These are phyloP conservation scores for Monosporascus sp. DNA, from an alignment of 2,329 filamentous ascomycete genomes.

Conservation along the genomic window DNA sequence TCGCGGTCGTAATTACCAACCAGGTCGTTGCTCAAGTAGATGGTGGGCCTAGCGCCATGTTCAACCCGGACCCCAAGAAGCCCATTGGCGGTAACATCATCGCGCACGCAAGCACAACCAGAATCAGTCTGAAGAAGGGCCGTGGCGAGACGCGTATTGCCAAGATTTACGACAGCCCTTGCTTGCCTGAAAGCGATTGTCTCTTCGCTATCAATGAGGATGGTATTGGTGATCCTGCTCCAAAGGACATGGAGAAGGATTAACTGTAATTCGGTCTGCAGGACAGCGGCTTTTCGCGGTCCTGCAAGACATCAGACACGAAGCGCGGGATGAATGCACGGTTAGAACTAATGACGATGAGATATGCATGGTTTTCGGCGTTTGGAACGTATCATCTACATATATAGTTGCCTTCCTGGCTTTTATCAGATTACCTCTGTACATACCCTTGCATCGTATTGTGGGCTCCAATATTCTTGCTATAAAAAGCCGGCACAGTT, in stretches of 20 bases:
- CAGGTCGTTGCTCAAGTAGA: slow-evolving; percentile 98
- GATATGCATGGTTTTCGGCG: not conserved
- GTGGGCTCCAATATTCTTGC: not conserved
- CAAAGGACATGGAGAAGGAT: slow-evolving; percentile 88
- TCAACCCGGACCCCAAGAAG: slow-evolving; percentile 98
- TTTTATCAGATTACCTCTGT: not conserved
- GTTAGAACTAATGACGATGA: not conserved
- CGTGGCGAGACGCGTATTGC: slow-evolving; percentile 92
- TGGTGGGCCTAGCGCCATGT: slow-evolving; percentile 94
- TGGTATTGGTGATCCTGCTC: slow-evolving; percentile 90
- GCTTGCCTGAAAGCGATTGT: slow-evolving; percentile 92
- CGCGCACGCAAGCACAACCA: slow-evolving; percentile 91
- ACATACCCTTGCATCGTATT: not conserved
- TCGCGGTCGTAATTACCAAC: slow-evolving; percentile 97
- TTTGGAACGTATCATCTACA: not conserved
- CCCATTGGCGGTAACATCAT: slow-evolving; percentile 99
- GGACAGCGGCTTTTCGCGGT: too few relatives aligned
- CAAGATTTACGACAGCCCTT: slow-evolving; percentile 99
- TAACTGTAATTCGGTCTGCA: slow-evolving; percentile 2
- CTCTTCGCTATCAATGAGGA: slow-evolving; percentile 96
- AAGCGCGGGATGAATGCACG: not conserved
- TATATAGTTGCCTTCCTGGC: not conserved
- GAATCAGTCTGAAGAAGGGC: slow-evolving; percentile 92
- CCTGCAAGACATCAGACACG: not conserved
- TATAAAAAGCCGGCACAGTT: too few relatives aligned